Conservation (phyloP, 768 basidiomycete species). For the Tricholoma bakamatsutake region DNA sequence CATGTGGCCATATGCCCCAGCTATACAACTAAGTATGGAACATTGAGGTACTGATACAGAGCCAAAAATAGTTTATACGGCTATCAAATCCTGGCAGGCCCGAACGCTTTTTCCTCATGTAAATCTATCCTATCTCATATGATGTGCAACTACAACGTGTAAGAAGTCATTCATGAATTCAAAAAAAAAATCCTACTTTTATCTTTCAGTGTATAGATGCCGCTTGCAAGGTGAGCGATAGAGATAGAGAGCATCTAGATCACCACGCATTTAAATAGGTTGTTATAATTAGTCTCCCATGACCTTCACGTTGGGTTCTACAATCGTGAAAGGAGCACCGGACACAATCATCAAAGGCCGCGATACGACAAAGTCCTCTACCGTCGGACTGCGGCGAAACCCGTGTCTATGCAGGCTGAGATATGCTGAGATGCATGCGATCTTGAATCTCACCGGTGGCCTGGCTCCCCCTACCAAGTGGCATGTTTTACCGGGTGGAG, state of each 20-base stretch:
- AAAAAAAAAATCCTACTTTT: slow-evolving; percentile 43
- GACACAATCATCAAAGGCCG: slow-evolving; percentile 49
- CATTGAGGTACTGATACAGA: no score
- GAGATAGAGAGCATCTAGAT: neutral
- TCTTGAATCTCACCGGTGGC: slow-evolving; percentile 44
- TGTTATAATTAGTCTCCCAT: slow-evolving; percentile 4
- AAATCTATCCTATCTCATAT: no score
- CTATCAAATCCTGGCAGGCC: no score
- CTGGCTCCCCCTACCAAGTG: slow-evolving; percentile 47
- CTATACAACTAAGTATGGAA: no score
- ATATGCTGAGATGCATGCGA: slow-evolving; percentile 62
- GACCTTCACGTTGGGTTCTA: slow-evolving; percentile 6
- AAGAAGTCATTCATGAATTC: slow-evolving; percentile 20
- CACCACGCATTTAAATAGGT: neutral
- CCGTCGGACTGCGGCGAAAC: slow-evolving; percentile 31
- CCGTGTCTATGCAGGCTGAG: slow-evolving; percentile 47
- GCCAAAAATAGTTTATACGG: no score
- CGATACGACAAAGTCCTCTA: slow-evolving; percentile 45
- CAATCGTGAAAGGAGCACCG: slow-evolving; percentile 42
- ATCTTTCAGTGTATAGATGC: slow-evolving; percentile 44
- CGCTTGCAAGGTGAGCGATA: slow-evolving; percentile 33
- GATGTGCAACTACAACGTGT: no score
- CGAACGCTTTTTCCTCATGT: no score
- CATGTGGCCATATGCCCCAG: no score
- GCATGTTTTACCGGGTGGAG: slow-evolving; percentile 36